Conservation (phyloP, 805 yeast genomes). For the Suhomyces canberraensis region DNA sequence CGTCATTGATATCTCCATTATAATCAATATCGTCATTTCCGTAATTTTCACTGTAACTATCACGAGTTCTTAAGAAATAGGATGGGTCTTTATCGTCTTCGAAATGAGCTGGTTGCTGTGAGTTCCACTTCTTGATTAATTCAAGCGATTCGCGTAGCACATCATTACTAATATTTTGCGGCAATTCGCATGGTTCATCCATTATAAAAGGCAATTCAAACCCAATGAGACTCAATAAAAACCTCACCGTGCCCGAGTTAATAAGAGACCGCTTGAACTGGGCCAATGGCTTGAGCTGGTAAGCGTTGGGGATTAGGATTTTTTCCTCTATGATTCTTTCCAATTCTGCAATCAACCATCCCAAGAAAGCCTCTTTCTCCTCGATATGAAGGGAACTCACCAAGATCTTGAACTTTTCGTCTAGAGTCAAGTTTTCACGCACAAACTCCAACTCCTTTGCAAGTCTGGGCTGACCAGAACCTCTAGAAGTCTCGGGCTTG, state of each 20-base stretch:
- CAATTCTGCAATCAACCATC: constrained; percentile 42
- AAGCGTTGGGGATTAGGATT: neutral
- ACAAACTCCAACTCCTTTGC: constrained; percentile 37
- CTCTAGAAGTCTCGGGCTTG: constrained; percentile 15
- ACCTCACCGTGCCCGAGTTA: constrained; percentile 47
- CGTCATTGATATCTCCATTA: constrained; percentile 17
- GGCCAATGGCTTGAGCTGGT: constrained; percentile 13
- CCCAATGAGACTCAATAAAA: constrained; percentile 43
- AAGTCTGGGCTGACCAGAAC: constrained; percentile 22
- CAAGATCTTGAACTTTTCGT: constrained; percentile 49
- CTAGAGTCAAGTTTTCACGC: constrained; percentile 28
- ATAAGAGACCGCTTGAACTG: constrained; percentile 31
- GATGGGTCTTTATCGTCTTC: constrained; percentile 38
- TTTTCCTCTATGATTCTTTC: constrained; percentile 26
- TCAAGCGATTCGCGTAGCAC: constrained; percentile 32
- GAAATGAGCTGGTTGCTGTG: constrained; percentile 29
- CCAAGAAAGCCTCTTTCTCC: constrained; percentile 41
- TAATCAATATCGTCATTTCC: constrained; percentile 13
- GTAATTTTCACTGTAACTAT: constrained; percentile 15
- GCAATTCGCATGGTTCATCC: constrained; percentile 40
- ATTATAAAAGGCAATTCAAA: constrained; percentile 40
- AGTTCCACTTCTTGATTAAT: constrained; percentile 42
- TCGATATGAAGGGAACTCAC: constrained; percentile 48
- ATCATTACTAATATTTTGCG: constrained; percentile 24
- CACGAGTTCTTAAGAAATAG: constrained; percentile 26